Evolutionary conservation across 2,329 filamentous ascomycete genomes (phyloP), one percentile per base, ranked within the genome.

Genomic region (Fusarium sp.): DNA sequence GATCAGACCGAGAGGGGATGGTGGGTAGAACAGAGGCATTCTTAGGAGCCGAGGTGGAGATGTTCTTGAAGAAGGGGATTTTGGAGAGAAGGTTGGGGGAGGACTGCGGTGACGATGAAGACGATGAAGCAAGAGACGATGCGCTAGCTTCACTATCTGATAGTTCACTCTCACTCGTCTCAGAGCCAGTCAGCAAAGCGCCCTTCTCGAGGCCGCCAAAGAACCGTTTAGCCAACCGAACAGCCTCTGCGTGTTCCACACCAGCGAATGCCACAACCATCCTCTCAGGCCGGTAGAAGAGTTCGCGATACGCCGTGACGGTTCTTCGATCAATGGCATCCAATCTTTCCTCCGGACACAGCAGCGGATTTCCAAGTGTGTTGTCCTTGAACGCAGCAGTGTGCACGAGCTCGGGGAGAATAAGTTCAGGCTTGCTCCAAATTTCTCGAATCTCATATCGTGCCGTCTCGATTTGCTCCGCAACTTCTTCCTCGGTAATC

Each of bases 391-490:
- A 99, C 3, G 93, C 95, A 9, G 95, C 93, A 80, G 93, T 95
- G 76, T 99, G 95, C 33, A 98, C 89, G 68, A 99, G 79, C 78
- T 99, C 95, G 0, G 95, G 95, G 58, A 99, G 80, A 68, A 99
- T 98, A 52, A 99, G 84, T 71, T 98, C 94, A 0, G 95, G 93
- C 82, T 96, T 98, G 69, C 90, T 89, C 95, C 95, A 99, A 53
- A 99, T 98, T 80, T 98, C 95, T 21, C 88, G 87, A 74, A 99
- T 95, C 78, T 99, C 95, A 73, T 98, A 99, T 48, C 93, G 87
- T 9, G 94, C 95, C 7, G 94, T 98, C 73, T 91, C 87, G 19
- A 99, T 81, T 78, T 99, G 95, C 74, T 93, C 87, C 17, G 84
- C 78, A 1, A 99, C 91, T 77, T 99, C 95, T 17, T 91, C 87